Evolutionary conservation across 2,329 filamentous ascomycete genomes (phyloP).

Genomic region (Pezicula carpinea): DNA sequence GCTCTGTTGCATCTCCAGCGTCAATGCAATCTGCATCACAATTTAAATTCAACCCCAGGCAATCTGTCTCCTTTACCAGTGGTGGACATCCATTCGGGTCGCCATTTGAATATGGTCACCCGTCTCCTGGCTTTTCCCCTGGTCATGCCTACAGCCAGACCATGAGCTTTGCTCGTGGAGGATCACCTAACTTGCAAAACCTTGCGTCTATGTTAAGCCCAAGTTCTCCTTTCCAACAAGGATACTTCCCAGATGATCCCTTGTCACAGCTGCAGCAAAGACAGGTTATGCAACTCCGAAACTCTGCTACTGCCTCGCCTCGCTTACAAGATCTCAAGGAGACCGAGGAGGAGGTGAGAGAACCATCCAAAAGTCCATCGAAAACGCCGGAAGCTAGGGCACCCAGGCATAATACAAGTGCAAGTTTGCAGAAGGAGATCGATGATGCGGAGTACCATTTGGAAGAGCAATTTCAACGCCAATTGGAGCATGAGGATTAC

Average conservation of each 20-base stretch:
- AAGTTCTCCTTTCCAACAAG: constrained; percentile 51
- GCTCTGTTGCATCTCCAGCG: constrained; percentile 66
- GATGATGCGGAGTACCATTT: constrained; percentile 83
- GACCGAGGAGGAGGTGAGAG: constrained; percentile 49
- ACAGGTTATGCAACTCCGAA: constrained; percentile 33
- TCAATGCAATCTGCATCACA: constrained; percentile 57
- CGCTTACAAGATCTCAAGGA: constrained; percentile 70
- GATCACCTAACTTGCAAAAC: constrained; percentile 60
- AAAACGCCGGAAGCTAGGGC: constrained; percentile 54
- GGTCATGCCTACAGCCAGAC: constrained; percentile 51
- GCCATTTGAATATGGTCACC: constrained; percentile 62
- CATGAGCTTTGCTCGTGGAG: constrained; percentile 46
- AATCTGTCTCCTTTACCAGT: constrained; percentile 64
- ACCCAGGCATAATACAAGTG: constrained; percentile 68
- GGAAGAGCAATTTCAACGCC: constrained; percentile 72
- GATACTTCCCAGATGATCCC: constrained; percentile 32
- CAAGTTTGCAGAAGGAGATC: constrained; percentile 76
- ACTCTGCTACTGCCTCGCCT: constrained; percentile 48
- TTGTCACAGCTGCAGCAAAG: constrained; percentile 42
- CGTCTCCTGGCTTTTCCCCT: constrained; percentile 48
- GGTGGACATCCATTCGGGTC: constrained; percentile 54
- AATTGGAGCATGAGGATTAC: constrained; percentile 75
- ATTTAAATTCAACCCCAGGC: constrained; percentile 61
- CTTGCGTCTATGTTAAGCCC: constrained; percentile 57
- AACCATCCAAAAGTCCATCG: constrained; percentile 42